Evolutionary conservation across 306 rosid species (phyloP).

Genomic region (Cajanus cajan): DNA sequence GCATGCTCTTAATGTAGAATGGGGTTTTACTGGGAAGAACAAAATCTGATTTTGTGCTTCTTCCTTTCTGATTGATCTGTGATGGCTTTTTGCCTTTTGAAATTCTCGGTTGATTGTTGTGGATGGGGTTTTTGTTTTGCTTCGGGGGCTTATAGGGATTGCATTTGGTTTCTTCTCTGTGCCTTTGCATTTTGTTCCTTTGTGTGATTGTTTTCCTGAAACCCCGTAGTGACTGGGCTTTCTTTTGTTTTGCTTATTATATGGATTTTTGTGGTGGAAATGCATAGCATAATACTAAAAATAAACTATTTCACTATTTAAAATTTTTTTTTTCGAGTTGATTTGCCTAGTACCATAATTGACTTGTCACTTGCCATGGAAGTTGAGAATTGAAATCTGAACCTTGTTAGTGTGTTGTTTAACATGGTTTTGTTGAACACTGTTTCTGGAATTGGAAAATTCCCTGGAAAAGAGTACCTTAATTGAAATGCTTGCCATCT

Average conservation of each 20-base stretch:
- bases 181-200: not conserved
- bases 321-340: not conserved
- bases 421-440: conserved; percentile 6
- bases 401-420: not conserved
- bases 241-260: not conserved
- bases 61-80: conserved; percentile 27
- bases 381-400: conserved; percentile 15
- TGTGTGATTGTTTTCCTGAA: conserved; percentile 8
- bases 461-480: not conserved
- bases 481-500: conserved; percentile 3
- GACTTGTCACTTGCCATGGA: not conserved
- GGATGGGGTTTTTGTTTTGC: conserved; percentile 13
- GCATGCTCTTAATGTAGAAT: conserved; percentile 11
- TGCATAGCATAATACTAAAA: not conserved
- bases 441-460: conserved; percentile 21
- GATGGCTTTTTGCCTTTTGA: not conserved
- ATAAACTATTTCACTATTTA: not conserved
- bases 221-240: not conserved
- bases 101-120: not conserved
- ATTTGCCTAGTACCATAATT: conserved; percentile 7
- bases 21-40: conserved; percentile 30
- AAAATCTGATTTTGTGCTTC: conserved; percentile 21
- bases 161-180: not conserved
- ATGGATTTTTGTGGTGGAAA: conserved; percentile 21
- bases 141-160: conserved; percentile 38